phyloP scores from a whole-genome alignment of 257 asterid species.

The Nicotiana undulata region DNA sequence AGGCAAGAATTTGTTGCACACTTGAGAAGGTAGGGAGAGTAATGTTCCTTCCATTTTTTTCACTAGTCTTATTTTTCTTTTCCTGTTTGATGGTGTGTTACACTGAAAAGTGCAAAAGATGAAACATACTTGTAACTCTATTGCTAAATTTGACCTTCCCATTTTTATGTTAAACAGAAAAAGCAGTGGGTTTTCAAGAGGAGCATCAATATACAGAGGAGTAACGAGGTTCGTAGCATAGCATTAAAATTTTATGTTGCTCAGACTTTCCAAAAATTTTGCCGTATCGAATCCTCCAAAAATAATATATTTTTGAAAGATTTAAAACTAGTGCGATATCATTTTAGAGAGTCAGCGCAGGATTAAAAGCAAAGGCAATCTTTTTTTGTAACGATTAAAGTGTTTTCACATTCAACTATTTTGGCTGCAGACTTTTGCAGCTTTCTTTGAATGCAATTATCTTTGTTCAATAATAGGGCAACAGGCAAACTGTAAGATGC shows the following conservation, averaged over 20 bases:
- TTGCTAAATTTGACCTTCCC: not conserved
- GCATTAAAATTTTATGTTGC: not conserved
- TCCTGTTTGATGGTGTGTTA: not conserved
- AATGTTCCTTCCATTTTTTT: not conserved
- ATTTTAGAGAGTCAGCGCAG: too few relatives aligned
- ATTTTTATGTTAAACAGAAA: conserved; percentile 34
- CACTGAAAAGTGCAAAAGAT: conserved; percentile 9
- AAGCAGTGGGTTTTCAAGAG: conserved; percentile 92
- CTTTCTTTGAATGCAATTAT: conserved; percentile 16
- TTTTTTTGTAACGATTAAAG: conserved; percentile 1
- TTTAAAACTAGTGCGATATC: too few relatives aligned
- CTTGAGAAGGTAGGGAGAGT: conserved; percentile 55
- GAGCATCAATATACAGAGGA: conserved; percentile 85
- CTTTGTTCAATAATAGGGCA: conserved; percentile 17
- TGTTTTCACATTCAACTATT: not conserved
- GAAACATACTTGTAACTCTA: not conserved
- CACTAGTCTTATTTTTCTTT: conserved; percentile 3
- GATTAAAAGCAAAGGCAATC: not conserved
- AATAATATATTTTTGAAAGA: too few relatives aligned
- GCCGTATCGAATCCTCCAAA: too few relatives aligned
- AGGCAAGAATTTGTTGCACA: conserved; percentile 91
- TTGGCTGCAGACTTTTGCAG: conserved; percentile 14
- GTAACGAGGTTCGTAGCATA: conserved; percentile 55
- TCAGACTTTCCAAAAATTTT: too few relatives aligned
- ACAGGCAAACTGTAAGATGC: conserved; percentile 21